Evolutionary conservation across 2,329 filamentous ascomycete genomes (phyloP).

Genomic region (Phoma sp.): DNA sequence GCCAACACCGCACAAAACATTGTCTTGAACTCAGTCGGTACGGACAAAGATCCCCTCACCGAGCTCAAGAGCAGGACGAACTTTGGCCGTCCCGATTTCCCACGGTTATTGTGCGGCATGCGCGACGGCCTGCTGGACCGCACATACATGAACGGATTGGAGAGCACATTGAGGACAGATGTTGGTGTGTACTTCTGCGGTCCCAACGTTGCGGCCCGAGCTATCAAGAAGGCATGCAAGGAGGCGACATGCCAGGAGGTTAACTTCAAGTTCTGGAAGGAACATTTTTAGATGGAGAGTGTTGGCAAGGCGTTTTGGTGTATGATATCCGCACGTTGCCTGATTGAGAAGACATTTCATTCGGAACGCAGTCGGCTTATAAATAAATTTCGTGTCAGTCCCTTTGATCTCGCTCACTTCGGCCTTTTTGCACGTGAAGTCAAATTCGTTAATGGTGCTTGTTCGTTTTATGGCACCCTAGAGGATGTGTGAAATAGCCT

Average conservation of each 20-base stretch:
- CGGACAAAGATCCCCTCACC: conserved; percentile 86
- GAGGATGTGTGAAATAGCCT: too few relatives aligned
- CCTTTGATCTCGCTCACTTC: too few relatives aligned
- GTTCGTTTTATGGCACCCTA: too few relatives aligned
- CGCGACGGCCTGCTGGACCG: conserved; percentile 85
- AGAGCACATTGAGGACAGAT: conserved; percentile 78
- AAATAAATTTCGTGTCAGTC: neutral
- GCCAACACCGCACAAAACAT: conserved; percentile 95
- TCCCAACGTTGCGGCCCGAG: conserved; percentile 78
- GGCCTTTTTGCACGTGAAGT: too few relatives aligned
- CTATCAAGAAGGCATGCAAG: conserved; percentile 84
- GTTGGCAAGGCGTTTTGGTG: conserved; percentile 9
- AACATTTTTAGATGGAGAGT: conserved; percentile 67
- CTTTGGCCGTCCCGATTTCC: conserved; percentile 93
- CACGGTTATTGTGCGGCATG: conserved; percentile 80
- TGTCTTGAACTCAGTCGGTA: conserved; percentile 91
- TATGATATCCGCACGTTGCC: conserved; percentile 7
- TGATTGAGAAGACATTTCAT: neutral
- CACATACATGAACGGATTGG: conserved; percentile 83
- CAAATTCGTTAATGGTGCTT: too few relatives aligned
- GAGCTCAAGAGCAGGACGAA: conserved; percentile 90
- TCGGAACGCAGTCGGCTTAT: neutral
- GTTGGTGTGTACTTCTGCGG: conserved; percentile 99
- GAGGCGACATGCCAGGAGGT: conserved; percentile 77
- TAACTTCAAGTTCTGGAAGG: conserved; percentile 98